These are phyloP conservation scores for Eragrostis tef DNA, from an alignment of 202 grass and related monocot genomes.

Conservation along the genomic window DNA sequence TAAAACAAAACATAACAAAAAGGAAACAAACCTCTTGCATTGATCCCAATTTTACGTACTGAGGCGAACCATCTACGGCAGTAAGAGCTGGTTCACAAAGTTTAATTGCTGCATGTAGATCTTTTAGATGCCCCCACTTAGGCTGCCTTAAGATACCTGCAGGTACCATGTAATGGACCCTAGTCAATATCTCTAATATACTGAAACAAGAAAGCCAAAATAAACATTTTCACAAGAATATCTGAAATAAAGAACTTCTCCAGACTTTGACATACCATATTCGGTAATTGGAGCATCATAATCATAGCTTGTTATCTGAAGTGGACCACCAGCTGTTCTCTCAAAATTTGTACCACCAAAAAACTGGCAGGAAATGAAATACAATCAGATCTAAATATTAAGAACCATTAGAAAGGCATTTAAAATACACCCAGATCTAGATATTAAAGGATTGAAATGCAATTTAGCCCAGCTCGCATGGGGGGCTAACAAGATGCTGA, in stretches of 20 bases:
- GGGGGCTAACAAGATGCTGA: neutral
- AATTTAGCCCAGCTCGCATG: neutral
- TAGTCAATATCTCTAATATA: slow-evolving; percentile 32
- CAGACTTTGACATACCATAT: slow-evolving; percentile 65
- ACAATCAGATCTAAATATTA: neutral
- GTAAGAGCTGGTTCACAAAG: slow-evolving; percentile 81
- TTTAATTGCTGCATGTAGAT: slow-evolving; percentile 92
- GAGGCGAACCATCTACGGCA: slow-evolving; percentile 73
- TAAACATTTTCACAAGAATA: neutral
- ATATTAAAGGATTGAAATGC: no score
- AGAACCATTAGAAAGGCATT: slow-evolving; percentile 19
- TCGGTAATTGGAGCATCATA: slow-evolving; percentile 98
- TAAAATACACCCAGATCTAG: slow-evolving; percentile 16
- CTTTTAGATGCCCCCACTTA: slow-evolving; percentile 93
- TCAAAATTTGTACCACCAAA: slow-evolving; percentile 99
- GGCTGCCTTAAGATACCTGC: slow-evolving; percentile 87
- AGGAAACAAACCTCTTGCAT: slow-evolving; percentile 81
- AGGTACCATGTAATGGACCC: slow-evolving; percentile 36
- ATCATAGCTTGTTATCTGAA: slow-evolving; percentile 95
- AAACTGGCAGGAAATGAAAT: slow-evolving; percentile 57
- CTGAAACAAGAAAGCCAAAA: neutral
- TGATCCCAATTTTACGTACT: slow-evolving; percentile 85
- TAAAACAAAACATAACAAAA: slow-evolving; percentile 37
- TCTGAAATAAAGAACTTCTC: slow-evolving; percentile 12
- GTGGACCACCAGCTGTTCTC: slow-evolving; percentile 89